Evolutionary conservation across 768 basidiomycete genomes (phyloP).

Genomic region (Boletellus sp.): DNA sequence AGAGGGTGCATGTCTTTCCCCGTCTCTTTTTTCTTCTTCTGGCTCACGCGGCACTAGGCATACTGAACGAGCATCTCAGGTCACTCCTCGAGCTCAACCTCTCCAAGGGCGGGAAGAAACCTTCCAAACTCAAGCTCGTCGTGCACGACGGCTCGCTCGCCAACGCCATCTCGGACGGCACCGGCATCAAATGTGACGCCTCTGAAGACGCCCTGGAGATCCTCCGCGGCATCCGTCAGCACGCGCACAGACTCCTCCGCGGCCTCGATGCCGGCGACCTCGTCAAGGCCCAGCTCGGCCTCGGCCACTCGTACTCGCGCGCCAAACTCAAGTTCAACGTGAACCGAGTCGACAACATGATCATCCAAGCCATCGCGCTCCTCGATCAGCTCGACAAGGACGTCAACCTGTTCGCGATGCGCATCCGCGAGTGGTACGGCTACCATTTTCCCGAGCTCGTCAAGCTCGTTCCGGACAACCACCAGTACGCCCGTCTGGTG

Average conservation of each 20-base stretch:
- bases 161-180: conserved; percentile 68
- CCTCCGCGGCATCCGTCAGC: conserved; percentile 88
- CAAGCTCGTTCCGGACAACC: conserved; percentile 89
- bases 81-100: conserved; percentile 86
- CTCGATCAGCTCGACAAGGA: conserved; percentile 99
- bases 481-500: conserved; percentile 84
- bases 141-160: conserved; percentile 76
- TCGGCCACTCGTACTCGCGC: conserved; percentile 96
- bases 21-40: not conserved
- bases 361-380: conserved; percentile 97
- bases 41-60: conserved; percentile 45
- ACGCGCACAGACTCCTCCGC: conserved; percentile 85
- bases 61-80: conserved; percentile 79
- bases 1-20: conserved; percentile 64
- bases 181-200: conserved; percentile 73
- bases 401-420: conserved; percentile 98
- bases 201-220: conserved; percentile 80
- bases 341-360: conserved; percentile 97
- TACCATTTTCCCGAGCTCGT: conserved; percentile 98
- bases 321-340: conserved; percentile 98
- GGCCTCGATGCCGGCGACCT: conserved; percentile 88
- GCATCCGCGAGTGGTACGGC: conserved; percentile 97
- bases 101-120: conserved; percentile 63
- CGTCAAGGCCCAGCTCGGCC: conserved; percentile 89
- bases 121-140: conserved; percentile 66